Evolutionary conservation across 768 basidiomycete genomes (phyloP).

Genomic region (Boletus rubescentipes): DNA sequence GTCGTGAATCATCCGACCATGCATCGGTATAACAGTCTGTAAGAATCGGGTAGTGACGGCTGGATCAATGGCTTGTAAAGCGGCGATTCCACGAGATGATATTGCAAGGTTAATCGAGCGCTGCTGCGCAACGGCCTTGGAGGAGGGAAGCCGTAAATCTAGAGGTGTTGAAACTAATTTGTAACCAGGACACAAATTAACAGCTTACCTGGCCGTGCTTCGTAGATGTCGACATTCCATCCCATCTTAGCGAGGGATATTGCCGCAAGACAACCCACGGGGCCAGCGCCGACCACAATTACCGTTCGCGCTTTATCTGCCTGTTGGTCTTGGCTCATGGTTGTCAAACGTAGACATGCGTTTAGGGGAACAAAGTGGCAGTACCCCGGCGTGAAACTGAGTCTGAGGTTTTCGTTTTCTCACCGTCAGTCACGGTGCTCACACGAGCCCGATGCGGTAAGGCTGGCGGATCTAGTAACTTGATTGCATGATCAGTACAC

Average conservation of each 20-base stretch:
- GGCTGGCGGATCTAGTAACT: constrained; percentile 15
- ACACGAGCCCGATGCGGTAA: constrained; percentile 15
- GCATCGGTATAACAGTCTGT: constrained; percentile 86
- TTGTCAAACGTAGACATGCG: neutral
- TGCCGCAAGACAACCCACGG: constrained; percentile 91
- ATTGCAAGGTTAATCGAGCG: constrained; percentile 97
- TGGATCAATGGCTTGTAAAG: constrained; percentile 78
- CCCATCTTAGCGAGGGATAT: constrained; percentile 83
- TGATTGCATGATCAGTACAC: constrained; percentile 7
- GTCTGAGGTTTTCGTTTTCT: no score
- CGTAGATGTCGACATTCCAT: constrained; percentile 80
- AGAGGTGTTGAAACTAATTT: constrained; percentile 13
- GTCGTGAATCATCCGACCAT: constrained; percentile 93
- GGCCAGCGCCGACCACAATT: constrained; percentile 85
- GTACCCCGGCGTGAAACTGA: no score
- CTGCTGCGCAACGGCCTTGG: constrained; percentile 63
- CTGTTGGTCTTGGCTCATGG: constrained; percentile 15
- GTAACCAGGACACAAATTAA: constrained; percentile 14
- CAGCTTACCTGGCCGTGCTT: constrained; percentile 68
- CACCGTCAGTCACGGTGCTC: no score
- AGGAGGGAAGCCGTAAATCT: constrained; percentile 77
- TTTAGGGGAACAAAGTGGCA: neutral
- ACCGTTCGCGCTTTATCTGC: constrained; percentile 39
- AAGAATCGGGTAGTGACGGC: constrained; percentile 68
- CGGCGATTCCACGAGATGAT: constrained; percentile 89